These are phyloP conservation scores for Danielozyma ontarioensis DNA, from an alignment of 805 yeast species.

Conservation along the genomic window DNA sequence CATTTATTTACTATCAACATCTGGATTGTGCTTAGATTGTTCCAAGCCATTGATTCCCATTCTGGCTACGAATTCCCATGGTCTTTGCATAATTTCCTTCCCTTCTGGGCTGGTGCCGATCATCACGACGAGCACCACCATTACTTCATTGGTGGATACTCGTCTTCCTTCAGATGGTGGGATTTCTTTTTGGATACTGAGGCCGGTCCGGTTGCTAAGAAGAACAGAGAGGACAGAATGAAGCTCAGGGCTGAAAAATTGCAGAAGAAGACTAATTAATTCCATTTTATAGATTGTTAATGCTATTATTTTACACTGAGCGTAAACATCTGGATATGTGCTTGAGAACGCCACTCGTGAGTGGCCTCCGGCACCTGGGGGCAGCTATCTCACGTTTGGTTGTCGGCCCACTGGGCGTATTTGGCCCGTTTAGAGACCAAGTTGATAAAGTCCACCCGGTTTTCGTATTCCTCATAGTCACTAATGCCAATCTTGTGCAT, in stretches of 20 bases:
- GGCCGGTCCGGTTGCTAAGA: slow-evolving; percentile 51
- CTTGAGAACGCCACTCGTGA: too few relatives aligned
- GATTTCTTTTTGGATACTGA: slow-evolving; percentile 49
- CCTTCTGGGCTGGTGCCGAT: slow-evolving; percentile 64
- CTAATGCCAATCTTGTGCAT: slow-evolving; percentile 43
- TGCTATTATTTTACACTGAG: too few relatives aligned
- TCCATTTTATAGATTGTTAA: too few relatives aligned
- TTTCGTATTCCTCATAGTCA: slow-evolving; percentile 44
- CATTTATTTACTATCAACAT: slow-evolving; percentile 50
- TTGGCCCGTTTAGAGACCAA: slow-evolving; percentile 40
- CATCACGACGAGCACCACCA: slow-evolving; percentile 61
- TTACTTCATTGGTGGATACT: slow-evolving; percentile 54
- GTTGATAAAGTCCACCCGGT: slow-evolving; percentile 50
- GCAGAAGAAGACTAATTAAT: slow-evolving; percentile 14
- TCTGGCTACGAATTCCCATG: slow-evolving; percentile 61
- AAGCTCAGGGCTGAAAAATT: slow-evolving; percentile 34
- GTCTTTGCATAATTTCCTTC: slow-evolving; percentile 52
- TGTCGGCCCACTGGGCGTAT: slow-evolving; percentile 31
- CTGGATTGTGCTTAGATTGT: slow-evolving; percentile 50
- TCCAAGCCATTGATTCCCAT: slow-evolving; percentile 58
- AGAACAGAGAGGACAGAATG: slow-evolving; percentile 41
- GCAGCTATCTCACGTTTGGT: too few relatives aligned
- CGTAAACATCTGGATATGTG: too few relatives aligned
- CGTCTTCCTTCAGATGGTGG: slow-evolving; percentile 57
- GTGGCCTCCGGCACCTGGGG: too few relatives aligned